Conservation (phyloP, 768 basidiomycete species). For the Boletus coccyginus region DNA sequence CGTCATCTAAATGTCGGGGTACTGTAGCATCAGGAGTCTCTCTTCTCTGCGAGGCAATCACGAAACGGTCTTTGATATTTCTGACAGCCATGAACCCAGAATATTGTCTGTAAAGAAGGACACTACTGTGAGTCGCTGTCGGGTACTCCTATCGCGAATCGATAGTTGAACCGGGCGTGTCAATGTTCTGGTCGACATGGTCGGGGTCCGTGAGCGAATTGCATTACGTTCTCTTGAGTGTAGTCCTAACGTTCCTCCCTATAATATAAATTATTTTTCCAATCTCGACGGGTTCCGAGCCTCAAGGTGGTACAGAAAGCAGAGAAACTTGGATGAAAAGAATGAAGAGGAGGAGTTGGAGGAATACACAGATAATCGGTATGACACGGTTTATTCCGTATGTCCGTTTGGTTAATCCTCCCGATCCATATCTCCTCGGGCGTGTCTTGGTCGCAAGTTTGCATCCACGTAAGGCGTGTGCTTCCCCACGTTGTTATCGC, state of each 20-base stretch:
- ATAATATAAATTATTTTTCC: constrained; percentile 38
- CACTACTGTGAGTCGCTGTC: no score
- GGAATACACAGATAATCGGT: constrained; percentile 26
- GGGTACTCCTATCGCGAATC: neutral
- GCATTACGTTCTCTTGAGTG: neutral
- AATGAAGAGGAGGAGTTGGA: constrained; percentile 7
- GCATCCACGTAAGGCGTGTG: constrained; percentile 50
- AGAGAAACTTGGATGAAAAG: constrained; percentile 1
- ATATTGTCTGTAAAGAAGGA: no score
- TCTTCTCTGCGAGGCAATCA: constrained; percentile 30
- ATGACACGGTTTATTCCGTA: neutral
- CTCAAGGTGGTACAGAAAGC: constrained; percentile 36
- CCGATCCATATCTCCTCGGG: constrained; percentile 39
- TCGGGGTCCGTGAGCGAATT: constrained; percentile 26
- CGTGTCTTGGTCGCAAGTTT: constrained; percentile 56
- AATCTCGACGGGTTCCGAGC: constrained; percentile 37
- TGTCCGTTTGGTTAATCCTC: neutral
- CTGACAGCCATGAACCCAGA: constrained; percentile 3
- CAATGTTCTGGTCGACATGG: constrained; percentile 28
- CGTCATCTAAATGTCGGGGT: neutral
- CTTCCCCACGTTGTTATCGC: constrained; percentile 49
- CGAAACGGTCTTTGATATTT: constrained; percentile 18
- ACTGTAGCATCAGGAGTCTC: constrained; percentile 29
- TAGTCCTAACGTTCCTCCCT: neutral
- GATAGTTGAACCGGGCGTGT: neutral